These are phyloP conservation scores for Amaranthus tricolor DNA, from an alignment of 179 eudicot species.

Conservation along the genomic window DNA sequence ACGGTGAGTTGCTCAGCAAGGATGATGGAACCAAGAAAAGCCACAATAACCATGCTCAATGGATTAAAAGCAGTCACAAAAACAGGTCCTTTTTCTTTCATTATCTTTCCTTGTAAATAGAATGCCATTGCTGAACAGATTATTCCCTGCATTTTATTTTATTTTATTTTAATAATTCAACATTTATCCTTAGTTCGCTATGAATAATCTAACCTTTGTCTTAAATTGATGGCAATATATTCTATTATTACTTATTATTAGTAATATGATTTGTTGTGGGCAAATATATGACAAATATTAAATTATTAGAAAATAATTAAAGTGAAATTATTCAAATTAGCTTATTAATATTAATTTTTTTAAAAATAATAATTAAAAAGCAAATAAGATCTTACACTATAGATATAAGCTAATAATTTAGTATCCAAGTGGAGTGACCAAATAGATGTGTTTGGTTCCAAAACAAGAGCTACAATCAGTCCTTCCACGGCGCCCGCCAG, in stretches of 20 bases:
- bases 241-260: too few relatives aligned
- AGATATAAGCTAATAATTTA: constrained; percentile 48
- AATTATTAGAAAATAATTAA: not conserved
- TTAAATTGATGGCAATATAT: too few relatives aligned
- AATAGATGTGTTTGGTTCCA: constrained; percentile 39
- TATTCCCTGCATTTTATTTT: constrained; percentile 46
- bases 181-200: too few relatives aligned
- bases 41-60: constrained; percentile 67
- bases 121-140: constrained; percentile 62
- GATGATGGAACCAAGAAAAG: constrained; percentile 53
- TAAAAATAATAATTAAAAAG: too few relatives aligned
- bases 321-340: too few relatives aligned
- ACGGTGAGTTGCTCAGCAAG: constrained; percentile 54
- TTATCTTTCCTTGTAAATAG: constrained; percentile 54
- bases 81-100: constrained; percentile 80
- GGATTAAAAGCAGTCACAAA: constrained; percentile 81
- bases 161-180: too few relatives aligned
- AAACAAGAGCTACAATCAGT: constrained; percentile 39
- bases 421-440: constrained; percentile 66
- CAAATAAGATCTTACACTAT: constrained; percentile 49
- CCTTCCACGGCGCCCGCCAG: constrained; percentile 61
- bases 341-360: too few relatives aligned
- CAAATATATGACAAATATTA: too few relatives aligned
- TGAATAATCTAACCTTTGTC: too few relatives aligned
- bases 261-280: too few relatives aligned